Evolutionary conservation across 2,329 filamentous ascomycete species (phyloP), one percentile per base, ranked within the genome.

Genomic region (Fusarium begoniae): DNA sequence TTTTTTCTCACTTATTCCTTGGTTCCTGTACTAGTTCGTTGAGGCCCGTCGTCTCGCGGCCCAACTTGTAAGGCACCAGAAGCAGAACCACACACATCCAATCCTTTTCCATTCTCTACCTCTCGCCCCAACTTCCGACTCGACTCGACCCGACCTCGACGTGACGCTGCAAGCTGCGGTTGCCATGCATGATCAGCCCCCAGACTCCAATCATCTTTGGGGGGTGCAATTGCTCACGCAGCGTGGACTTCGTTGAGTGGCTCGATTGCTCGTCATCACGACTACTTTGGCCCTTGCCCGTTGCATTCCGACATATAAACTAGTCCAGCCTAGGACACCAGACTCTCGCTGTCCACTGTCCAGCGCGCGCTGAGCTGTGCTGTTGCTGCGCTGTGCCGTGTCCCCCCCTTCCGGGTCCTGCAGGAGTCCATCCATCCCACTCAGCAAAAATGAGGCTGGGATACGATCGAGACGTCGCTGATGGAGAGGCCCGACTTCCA

Each of bases 361-460:
- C n/a, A 58, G 43, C 51, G 51, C 45, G 63, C 63, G 54, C 40
- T 67, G 40, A 63, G 73, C 48, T 69, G 63, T 44, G 70, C 78
- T 78, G 80, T 68, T 68, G 66, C 78, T 63, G 77, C 76, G 70
- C 78, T 76, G 80, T 72, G 58, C 65, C 63, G n/a, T 60, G 59
- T 53, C 24, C 69, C 58, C 55, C 57, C 55, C 51, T 57, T 69
- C 59, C 38, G 62, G 73, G 61, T 58, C 66, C 66, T 70, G 67
- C 67, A 70, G 66, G 37, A 70, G 66, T 40, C 66, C 66, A 63
- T 72, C 67, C 66, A 63, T 72, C 67, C 66, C 56, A 69, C 66
- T 60, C 66, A 55, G 69, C 61, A 63, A 79, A 77, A 75, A 80
- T 82, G 79, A 78, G 79, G 78, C 78, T 79, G 69, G 76, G 77